A percentile compares a stretch with the other conserved stretches of the same genome.
These are phyloP conservation scores for Phialocephala sp. DNA, from an alignment of 2,329 filamentous ascomycete genomes.

Conservation along the genomic window DNA sequence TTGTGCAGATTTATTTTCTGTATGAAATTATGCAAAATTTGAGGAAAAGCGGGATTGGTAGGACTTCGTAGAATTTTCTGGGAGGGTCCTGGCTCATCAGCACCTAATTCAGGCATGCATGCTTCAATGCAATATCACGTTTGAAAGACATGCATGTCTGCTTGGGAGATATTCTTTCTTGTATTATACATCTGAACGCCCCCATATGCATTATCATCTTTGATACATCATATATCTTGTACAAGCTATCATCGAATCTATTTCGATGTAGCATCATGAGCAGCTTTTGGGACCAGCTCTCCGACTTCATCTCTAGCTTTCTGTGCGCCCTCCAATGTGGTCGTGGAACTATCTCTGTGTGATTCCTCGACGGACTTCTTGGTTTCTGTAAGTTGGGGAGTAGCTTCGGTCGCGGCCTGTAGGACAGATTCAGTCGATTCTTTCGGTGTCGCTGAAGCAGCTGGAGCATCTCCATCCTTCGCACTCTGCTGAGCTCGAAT, in stretches of 20 bases:
- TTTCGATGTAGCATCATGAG: constrained; percentile 48
- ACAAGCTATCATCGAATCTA: constrained; percentile 30
- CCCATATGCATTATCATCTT: constrained; percentile 26
- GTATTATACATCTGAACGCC: constrained; percentile 33
- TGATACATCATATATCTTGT: constrained; percentile 39
- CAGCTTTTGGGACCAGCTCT: constrained; percentile 54
- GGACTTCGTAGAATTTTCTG: neutral
- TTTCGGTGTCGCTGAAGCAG: constrained; percentile 18
- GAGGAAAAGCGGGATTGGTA: neutral
- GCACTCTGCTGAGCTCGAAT: constrained; percentile 28
- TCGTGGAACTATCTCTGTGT: constrained; percentile 38
- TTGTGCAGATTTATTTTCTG: constrained; percentile 2
- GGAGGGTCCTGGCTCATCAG: neutral
- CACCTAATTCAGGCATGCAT: neutral
- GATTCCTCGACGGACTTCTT: constrained; percentile 33
- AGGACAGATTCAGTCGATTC: constrained; percentile 12
- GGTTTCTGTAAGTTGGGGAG: constrained; percentile 11
- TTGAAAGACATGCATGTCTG: constrained; percentile 2
- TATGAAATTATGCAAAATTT: neutral
- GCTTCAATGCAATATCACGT: neutral
- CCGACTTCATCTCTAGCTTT: constrained; percentile 47
- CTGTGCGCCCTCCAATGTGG: constrained; percentile 30
- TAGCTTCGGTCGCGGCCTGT: constrained; percentile 5
- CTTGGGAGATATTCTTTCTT: constrained; percentile 31
- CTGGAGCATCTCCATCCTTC: constrained; percentile 30